A percentile compares a stretch with the other conserved stretches of the same genome.
These are phyloP conservation scores for Castanopsis chinensis DNA, from an alignment of 306 rosid genomes.

Conservation along the genomic window DNA sequence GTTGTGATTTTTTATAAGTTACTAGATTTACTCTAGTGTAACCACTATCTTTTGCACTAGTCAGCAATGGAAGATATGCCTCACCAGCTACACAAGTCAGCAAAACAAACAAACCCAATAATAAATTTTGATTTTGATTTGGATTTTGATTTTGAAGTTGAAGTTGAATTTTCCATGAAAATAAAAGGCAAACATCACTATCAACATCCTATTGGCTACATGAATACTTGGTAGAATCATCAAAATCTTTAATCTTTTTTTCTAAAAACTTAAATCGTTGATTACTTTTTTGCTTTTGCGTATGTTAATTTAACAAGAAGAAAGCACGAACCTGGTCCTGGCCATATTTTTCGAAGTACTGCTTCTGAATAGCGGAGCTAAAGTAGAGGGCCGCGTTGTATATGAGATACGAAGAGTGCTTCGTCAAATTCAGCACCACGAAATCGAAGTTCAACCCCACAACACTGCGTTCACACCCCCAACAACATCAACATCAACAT, in stretches of 20 bases:
- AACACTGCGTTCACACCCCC: conserved; percentile 43
- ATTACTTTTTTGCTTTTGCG: background rate
- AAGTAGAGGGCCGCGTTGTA: conserved; percentile 82
- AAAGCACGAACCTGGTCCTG: conserved; percentile 49
- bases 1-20: too few relatives aligned
- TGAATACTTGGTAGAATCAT: background rate
- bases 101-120: too few relatives aligned
- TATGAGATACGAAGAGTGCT: conserved; percentile 78
- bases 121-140: background rate
- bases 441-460: conserved; percentile 92
- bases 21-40: too few relatives aligned
- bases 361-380: conserved; percentile 63
- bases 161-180: background rate
- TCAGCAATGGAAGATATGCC: background rate
- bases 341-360: conserved; percentile 73
- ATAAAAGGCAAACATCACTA: background rate
- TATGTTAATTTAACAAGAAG: background rate
- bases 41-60: background rate
- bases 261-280: background rate
- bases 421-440: conserved; percentile 73
- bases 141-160: background rate
- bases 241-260: background rate
- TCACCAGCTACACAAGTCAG: background rate
- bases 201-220: background rate
- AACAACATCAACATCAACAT: background rate